Evolutionary conservation across 2,329 filamentous ascomycete species (phyloP).

Genomic region (Curvularia spicifera): DNA sequence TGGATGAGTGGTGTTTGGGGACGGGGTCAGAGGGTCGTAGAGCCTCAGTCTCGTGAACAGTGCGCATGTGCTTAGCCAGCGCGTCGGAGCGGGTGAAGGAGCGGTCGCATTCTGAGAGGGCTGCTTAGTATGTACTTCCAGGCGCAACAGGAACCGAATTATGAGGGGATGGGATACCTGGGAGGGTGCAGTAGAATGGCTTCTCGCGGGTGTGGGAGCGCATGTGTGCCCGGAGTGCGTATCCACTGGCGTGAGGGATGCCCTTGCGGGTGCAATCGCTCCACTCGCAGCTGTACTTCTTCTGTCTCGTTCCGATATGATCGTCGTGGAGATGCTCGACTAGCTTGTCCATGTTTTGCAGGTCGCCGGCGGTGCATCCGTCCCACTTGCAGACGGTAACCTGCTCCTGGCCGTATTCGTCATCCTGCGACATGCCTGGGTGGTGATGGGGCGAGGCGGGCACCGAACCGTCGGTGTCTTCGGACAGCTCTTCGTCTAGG

Average conservation of each 20-base stretch:
- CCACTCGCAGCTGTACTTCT: constrained; percentile 99
- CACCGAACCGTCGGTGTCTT: constrained; percentile 83
- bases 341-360: constrained; percentile 59
- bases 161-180: constrained; percentile 67
- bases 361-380: constrained; percentile 56
- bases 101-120: constrained; percentile 82
- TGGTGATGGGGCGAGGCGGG: constrained; percentile 60
- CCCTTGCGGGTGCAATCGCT: constrained; percentile 86
- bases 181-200: constrained; percentile 94
- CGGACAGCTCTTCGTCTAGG: constrained; percentile 73
- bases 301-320: constrained; percentile 90
- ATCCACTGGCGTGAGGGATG: constrained; percentile 90
- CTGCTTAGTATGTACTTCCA: neutral
- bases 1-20: constrained; percentile 65
- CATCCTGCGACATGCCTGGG: constrained; percentile 51
- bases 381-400: constrained; percentile 59
- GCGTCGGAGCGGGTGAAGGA: constrained; percentile 96
- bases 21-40: constrained; percentile 77
- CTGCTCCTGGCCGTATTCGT: constrained; percentile 53
- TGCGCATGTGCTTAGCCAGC: constrained; percentile 97
- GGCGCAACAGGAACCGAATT: neutral
- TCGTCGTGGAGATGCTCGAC: constrained; percentile 73
- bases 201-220: constrained; percentile 97
- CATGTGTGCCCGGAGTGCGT: constrained; percentile 97
- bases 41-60: constrained; percentile 95